Conservation (phyloP, 1,284 basidiomycete species). For the Baeospora myosura region DNA sequence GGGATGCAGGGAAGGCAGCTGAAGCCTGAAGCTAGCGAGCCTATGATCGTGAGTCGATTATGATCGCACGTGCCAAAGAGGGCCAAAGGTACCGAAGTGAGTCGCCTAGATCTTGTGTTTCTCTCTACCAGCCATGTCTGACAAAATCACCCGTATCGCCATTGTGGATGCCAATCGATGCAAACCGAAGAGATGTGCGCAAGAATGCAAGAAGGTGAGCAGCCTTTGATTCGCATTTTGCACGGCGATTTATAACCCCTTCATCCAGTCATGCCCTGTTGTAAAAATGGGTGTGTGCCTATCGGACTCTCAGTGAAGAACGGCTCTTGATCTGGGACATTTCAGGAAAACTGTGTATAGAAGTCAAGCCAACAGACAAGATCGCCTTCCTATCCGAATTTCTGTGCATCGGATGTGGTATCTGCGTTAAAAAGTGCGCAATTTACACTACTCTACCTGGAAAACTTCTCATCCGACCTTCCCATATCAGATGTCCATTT, state of each 20-base stretch:
- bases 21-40: too few species aligned
- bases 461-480: slow-evolving; percentile 7
- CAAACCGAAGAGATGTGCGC: slow-evolving; percentile 88
- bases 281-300: slow-evolving; percentile 85
- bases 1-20: too few species aligned
- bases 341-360: slow-evolving; percentile 91
- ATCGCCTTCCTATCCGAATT: slow-evolving; percentile 97
- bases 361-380: slow-evolving; percentile 89
- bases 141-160: slow-evolving; percentile 94
- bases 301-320: not conserved
- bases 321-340: not conserved
- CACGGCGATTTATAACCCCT: slow-evolving; percentile 1
- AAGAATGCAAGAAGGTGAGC: slow-evolving; percentile 85
- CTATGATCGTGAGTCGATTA: too few species aligned
- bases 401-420: slow-evolving; percentile 95
- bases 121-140: slow-evolving; percentile 43
- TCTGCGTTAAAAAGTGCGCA: slow-evolving; percentile 93
- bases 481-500: slow-evolving; percentile 76
- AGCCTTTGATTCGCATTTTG: slow-evolving; percentile 4
- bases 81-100: too few species aligned
- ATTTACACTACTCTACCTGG: not conserved
- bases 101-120: slow-evolving; percentile 6
- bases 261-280: slow-evolving; percentile 82
- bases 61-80: too few species aligned
- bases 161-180: slow-evolving; percentile 91